phyloP scores from a whole-genome alignment of 441 rosid genomes.

The Rhodomyrtus psidioides region DNA sequence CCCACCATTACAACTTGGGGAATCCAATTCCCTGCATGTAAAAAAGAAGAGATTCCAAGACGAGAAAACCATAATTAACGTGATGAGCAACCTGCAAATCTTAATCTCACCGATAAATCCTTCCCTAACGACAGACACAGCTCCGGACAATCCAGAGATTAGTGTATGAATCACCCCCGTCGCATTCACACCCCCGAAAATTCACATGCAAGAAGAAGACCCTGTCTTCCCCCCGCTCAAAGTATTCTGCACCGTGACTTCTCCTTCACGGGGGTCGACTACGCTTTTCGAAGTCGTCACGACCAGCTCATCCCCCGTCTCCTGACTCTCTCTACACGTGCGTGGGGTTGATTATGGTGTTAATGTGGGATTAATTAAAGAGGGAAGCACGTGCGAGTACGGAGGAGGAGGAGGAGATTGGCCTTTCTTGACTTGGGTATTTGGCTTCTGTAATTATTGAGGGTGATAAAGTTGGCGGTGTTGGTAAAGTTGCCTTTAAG shows the following conservation, averaged over 20 bases:
- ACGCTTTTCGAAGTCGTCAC: not conserved
- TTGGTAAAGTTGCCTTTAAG: not conserved
- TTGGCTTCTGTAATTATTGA: not conserved
- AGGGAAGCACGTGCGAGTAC: not conserved
- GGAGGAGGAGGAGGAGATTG: not conserved
- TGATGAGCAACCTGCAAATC: not conserved
- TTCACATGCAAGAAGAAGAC: not conserved
- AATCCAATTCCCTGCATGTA: not conserved
- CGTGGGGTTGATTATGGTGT: not conserved
- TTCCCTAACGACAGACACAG: not conserved
- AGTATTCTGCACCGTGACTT: not conserved
- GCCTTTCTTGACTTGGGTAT: not conserved
- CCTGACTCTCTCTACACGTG: not conserved
- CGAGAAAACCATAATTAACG: not conserved
- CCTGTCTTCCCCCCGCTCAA: not conserved
- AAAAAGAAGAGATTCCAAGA: not conserved
- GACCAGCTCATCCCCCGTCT: not conserved
- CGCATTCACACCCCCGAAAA: not conserved
- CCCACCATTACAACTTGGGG: not conserved
- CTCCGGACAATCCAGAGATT: not conserved
- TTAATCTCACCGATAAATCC: not conserved
- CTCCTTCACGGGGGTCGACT: slow-evolving; percentile 1
- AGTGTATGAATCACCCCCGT: not conserved
- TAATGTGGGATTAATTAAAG: not conserved
- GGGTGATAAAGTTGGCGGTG: not conserved